Evolutionary conservation across 352 stramenopile genomes (phyloP).

Genomic region (Globisporangium sylvaticum): DNA sequence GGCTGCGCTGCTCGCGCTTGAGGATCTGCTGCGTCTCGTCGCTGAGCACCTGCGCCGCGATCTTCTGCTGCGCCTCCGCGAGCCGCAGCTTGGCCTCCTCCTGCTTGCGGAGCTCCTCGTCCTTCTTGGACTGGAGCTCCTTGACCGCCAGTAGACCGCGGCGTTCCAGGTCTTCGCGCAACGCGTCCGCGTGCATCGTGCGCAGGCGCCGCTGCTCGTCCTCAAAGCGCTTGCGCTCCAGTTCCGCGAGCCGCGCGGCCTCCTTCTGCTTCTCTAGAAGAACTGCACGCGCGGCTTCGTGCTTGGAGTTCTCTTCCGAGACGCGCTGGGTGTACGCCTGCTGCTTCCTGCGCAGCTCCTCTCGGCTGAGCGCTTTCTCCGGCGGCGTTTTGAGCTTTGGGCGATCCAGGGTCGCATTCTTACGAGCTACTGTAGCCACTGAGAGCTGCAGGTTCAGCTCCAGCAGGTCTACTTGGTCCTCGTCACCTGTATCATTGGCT

Average conservation of each 20-base stretch:
- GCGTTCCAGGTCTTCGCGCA: conserved; percentile 38
- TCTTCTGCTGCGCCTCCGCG: conserved; percentile 25
- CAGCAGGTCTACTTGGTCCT: background rate
- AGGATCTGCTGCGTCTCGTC: conserved; percentile 36
- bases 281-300: conserved; percentile 19
- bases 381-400: background rate
- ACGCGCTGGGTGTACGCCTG: conserved; percentile 35
- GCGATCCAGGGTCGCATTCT: background rate
- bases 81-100: conserved; percentile 29
- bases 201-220: conserved; percentile 28
- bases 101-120: conserved; percentile 37
- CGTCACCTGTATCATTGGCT: background rate
- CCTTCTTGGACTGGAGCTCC: conserved; percentile 44
- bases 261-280: conserved; percentile 31
- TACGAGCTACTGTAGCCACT: background rate
- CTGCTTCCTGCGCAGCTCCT: conserved; percentile 27
- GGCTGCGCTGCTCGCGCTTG: conserved; percentile 12
- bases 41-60: conserved; percentile 32
- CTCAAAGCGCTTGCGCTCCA: conserved; percentile 21
- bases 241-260: conserved; percentile 19
- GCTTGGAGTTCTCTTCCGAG: conserved; percentile 36
- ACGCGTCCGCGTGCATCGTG: conserved; percentile 20
- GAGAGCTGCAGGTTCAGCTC: background rate
- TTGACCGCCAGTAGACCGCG: conserved; percentile 34
- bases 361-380: conserved; percentile 2